phyloP scores from a whole-genome alignment of 2,329 filamentous ascomycete species.

The Monosporascus sp. region DNA sequence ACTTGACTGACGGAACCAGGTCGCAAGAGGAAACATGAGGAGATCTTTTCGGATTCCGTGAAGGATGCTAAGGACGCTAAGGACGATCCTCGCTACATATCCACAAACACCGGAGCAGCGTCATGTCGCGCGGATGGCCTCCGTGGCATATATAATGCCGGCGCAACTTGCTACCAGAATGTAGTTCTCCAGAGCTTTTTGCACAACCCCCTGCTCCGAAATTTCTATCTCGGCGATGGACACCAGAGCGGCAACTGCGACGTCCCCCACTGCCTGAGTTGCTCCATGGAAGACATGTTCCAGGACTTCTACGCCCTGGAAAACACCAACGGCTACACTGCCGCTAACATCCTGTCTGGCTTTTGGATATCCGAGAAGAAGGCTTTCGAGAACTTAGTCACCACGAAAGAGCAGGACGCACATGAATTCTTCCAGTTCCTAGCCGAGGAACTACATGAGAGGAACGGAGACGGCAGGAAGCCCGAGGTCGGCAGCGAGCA shows the following conservation, averaged over 20 bases:
- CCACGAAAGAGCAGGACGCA: conserved; percentile 92
- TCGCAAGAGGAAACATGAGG: conserved; percentile 72
- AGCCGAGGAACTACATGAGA: conserved; percentile 82
- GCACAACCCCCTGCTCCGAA: conserved; percentile 86
- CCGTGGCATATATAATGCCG: conserved; percentile 92
- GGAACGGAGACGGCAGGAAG: conserved; percentile 67
- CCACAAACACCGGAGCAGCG: conserved; percentile 70
- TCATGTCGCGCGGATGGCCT: conserved; percentile 84
- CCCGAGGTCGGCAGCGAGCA: conserved; percentile 55
- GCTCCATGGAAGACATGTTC: conserved; percentile 69
- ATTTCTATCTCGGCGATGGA: conserved; percentile 88
- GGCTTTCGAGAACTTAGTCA: conserved; percentile 70
- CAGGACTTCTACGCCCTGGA: conserved; percentile 67
- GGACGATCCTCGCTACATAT: conserved; percentile 72
- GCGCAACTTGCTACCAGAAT: conserved; percentile 98
- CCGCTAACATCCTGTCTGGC: conserved; percentile 80
- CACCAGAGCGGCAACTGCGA: conserved; percentile 74
- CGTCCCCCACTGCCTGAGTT: conserved; percentile 58
- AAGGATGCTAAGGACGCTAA: conserved; percentile 51
- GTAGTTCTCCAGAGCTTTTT: conserved; percentile 90
- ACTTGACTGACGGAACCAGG: conserved; percentile 30
- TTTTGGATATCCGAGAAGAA: conserved; percentile 83
- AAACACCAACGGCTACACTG: conserved; percentile 83
- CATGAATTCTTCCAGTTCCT: conserved; percentile 97
- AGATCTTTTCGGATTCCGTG: conserved; percentile 57